Evolutionary conservation across 2,329 filamentous ascomycete genomes (phyloP).

Genomic region (Botrytis tulipae): DNA sequence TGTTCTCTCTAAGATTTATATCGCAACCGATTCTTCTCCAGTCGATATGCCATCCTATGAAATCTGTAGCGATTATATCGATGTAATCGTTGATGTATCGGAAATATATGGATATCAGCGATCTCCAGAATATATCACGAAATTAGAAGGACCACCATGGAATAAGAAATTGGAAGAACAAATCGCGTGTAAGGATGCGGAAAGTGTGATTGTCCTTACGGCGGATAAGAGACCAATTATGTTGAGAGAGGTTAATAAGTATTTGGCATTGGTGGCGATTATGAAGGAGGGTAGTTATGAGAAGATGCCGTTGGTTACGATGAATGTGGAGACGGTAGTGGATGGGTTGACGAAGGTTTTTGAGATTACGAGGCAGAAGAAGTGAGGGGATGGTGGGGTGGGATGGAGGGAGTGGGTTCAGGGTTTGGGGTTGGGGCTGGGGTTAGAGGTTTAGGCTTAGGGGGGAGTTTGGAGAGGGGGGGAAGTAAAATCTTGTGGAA

Average conservation of each 20-base stretch:
- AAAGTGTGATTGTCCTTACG: slow-evolving; percentile 66
- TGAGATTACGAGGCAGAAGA: slow-evolving; percentile 61
- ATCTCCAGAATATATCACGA: slow-evolving; percentile 52
- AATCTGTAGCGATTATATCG: slow-evolving; percentile 97
- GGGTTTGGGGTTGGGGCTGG: neutral
- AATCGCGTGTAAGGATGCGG: slow-evolving; percentile 62
- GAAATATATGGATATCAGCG: slow-evolving; percentile 86
- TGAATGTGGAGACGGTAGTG: slow-evolving; percentile 82
- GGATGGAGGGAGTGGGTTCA: neutral
- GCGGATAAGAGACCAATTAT: slow-evolving; percentile 62
- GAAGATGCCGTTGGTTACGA: slow-evolving; percentile 80
- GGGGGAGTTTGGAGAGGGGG: neutral
- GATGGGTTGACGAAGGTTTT: slow-evolving; percentile 79
- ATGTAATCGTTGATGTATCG: slow-evolving; percentile 95
- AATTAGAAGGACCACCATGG: slow-evolving; percentile 60
- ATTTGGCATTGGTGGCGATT: slow-evolving; percentile 78
- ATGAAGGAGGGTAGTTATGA: slow-evolving; percentile 84
- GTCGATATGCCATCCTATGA: slow-evolving; percentile 96
- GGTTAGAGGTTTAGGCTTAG: neutral
- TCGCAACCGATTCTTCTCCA: slow-evolving; percentile 89
- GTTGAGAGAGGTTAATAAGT: slow-evolving; percentile 68
- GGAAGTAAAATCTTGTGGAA: neutral
- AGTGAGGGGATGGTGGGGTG: slow-evolving; percentile 16
- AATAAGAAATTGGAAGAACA: slow-evolving; percentile 63
- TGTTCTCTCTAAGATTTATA: slow-evolving; percentile 97